Base-by-base conservation (phyloP, 179 eudicot genomes). In the Patellifolia procumbens region DNA sequence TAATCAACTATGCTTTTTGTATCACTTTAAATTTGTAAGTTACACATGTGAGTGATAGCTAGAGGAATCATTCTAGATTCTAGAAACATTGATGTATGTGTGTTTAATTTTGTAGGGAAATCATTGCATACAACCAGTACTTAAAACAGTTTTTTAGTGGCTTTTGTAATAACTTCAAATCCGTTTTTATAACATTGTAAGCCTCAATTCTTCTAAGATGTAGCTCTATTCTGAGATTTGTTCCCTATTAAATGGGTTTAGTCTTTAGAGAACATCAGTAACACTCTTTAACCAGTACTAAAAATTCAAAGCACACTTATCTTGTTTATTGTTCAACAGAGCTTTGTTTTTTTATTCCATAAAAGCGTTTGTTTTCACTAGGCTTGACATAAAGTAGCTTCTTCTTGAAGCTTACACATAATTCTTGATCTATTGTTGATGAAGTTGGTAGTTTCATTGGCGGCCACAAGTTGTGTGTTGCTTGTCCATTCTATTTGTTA, bases 291-390 rank as follows among this genome's bases (percentile, higher is more conserved):
- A 39, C n/a, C 32, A 3, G 32, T 71, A 32, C 26, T 71, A 4
- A 28, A 45, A 69, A 70, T 48, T 56, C 37, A 39, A 20, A 72
- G 53, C 75, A 35, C 39, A 13, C 31, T 55, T 55, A 24, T n/a
- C 28, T 55, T 2, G 24, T 26, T 6, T 22, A 8, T 22, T 55
- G 9, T 49, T 49, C 5, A 39, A 49, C 2, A 55, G 2, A 22
- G 13, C 60, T 55, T 49, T 1, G 1, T 12, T 49, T 7, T 53
- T 55, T 9, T 9, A n/a, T 43, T n/a, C 19, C 69, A n/a, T 20
- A 24, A 43, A 10, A 62, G 45, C 2, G 53, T 43, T 74, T 46
- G 4, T 53, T 29, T 32, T 48, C 52, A 35, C 65, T 24, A 53
- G 63, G 24, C 20, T 32, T 28, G 64, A 6, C 52, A 28, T 20